Evolutionary conservation across 2,329 filamentous ascomycete species (phyloP).

Genomic region (Exophiala alcalophila): DNA sequence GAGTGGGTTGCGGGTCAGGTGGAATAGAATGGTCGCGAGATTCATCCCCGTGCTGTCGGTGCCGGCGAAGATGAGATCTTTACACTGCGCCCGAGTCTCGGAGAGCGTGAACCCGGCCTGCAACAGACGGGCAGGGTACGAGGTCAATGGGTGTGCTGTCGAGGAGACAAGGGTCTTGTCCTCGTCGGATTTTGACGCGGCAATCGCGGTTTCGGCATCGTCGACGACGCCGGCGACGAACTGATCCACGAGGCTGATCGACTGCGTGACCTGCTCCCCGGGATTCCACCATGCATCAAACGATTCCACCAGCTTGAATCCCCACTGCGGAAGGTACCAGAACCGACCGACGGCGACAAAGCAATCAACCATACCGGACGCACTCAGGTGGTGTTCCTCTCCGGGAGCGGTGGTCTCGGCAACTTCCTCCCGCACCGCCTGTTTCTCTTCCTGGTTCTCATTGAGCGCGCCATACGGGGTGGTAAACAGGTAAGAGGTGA

Average conservation of each 20-base stretch:
- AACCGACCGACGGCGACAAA: constrained; percentile 56
- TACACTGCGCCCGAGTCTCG: constrained; percentile 31
- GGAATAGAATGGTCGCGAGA: constrained; percentile 48
- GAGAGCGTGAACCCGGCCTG: constrained; percentile 25
- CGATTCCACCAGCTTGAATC: constrained; percentile 30
- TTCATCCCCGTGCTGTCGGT: constrained; percentile 55
- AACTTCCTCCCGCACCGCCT: constrained; percentile 10
- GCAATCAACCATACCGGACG: constrained; percentile 53
- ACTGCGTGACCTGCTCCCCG: constrained; percentile 20
- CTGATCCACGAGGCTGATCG: constrained; percentile 26
- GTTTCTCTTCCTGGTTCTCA: constrained; percentile 33
- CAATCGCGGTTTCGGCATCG: constrained; percentile 16
- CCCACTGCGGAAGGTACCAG: constrained; percentile 50
- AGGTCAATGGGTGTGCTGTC: constrained; percentile 19
- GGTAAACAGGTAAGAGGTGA: constrained; percentile 54
- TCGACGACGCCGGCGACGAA: constrained; percentile 27
- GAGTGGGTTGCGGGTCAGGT: constrained; percentile 44
- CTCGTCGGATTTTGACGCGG: constrained; percentile 10
- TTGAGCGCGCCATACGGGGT: constrained; percentile 50
- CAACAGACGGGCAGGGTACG: constrained; percentile 29
- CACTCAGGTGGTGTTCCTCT: constrained; percentile 33
- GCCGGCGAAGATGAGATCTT: constrained; percentile 47
- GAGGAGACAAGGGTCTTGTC: constrained; percentile 3
- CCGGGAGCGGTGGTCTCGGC: constrained; percentile 22
- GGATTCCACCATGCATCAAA: constrained; percentile 27